A percentile compares a stretch with the other conserved stretches of the same genome.
phyloP scores from a whole-genome alignment of 129 eudicot species.

The Calendula officinalis region DNA sequence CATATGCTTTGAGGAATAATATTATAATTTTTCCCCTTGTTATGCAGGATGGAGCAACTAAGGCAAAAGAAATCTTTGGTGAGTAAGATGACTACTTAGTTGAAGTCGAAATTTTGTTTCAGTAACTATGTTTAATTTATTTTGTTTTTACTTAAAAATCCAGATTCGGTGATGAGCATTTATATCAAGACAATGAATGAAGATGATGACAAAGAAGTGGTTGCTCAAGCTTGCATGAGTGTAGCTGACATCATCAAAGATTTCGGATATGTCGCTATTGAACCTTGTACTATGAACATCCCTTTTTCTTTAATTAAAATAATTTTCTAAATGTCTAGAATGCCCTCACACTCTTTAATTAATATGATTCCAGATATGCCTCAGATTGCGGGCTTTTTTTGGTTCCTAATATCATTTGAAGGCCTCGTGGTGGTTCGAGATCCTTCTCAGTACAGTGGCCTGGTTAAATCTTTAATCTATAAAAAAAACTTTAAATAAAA shows the following conservation, averaged over 20 bases:
- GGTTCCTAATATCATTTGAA: slow-evolving; percentile 91
- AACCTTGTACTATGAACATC: slow-evolving; percentile 66
- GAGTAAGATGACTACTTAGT: slow-evolving; percentile 24
- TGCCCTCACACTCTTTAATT: background rate
- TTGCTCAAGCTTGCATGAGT: slow-evolving; percentile 96
- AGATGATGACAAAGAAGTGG: slow-evolving; percentile 99
- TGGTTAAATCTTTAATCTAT: slow-evolving; percentile 34
- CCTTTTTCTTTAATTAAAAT: background rate
- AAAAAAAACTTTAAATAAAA: slow-evolving; percentile 16
- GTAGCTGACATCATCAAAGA: slow-evolving; percentile 82
- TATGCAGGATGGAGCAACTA: slow-evolving; percentile 77
- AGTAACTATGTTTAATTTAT: too few species aligned
- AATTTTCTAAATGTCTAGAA: slow-evolving; percentile 14
- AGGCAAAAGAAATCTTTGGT: slow-evolving; percentile 80
- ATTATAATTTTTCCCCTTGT: slow-evolving; percentile 4
- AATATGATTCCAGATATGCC: slow-evolving; percentile 52
- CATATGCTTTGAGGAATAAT: too few species aligned
- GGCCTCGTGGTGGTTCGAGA: slow-evolving; percentile 93
- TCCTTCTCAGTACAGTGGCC: slow-evolving; percentile 97
- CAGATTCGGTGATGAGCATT: slow-evolving; percentile 86
- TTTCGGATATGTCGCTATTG: slow-evolving; percentile 67
- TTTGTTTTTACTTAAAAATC: slow-evolving; percentile 9
- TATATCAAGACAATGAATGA: slow-evolving; percentile 85
- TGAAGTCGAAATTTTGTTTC: slow-evolving; percentile 4
- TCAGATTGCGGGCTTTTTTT: slow-evolving; percentile 71